Conservation (phyloP, 805 yeast genomes). For the Wickerhamomyces silvicola region DNA sequence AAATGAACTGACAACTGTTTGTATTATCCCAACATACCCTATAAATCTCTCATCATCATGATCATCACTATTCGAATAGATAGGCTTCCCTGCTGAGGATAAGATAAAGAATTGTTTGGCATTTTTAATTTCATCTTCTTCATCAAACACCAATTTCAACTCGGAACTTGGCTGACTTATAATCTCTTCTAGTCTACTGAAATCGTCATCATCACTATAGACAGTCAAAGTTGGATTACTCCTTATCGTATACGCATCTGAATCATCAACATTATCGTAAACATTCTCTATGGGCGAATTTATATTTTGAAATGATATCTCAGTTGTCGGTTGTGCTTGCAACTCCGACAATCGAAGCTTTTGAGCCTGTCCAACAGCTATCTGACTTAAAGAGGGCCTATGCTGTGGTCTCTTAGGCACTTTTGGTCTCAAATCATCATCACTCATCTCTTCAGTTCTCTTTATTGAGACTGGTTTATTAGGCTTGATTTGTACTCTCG, state of each 20-base stretch:
- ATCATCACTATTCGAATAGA: constrained; percentile 48
- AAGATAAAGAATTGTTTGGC: constrained; percentile 70
- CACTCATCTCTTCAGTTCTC: not conserved
- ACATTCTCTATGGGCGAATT: constrained; percentile 15
- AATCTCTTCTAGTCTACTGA: constrained; percentile 18
- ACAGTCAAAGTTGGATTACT: constrained; percentile 25
- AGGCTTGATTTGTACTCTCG: not conserved
- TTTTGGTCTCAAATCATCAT: constrained; percentile 3
- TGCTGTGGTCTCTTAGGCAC: constrained; percentile 14
- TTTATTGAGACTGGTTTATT: not conserved
- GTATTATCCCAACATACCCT: constrained; percentile 73
- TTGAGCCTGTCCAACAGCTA: constrained; percentile 9
- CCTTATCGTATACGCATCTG: constrained; percentile 16
- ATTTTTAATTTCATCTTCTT: constrained; percentile 7
- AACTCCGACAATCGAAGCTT: constrained; percentile 10
- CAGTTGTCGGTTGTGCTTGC: constrained; percentile 29
- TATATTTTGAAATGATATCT: constrained; percentile 20
- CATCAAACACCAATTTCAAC: constrained; percentile 8
- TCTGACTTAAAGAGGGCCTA: constrained; percentile 15
- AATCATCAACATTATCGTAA: constrained; percentile 7
- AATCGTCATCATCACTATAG: constrained; percentile 20
- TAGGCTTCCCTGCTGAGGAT: constrained; percentile 84
- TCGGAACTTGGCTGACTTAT: constrained; percentile 18
- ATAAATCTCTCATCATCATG: constrained; percentile 55
- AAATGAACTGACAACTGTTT: constrained; percentile 71